Percentiles rank a stretch among this genome's conserved stretches.
Conservation (phyloP, 371 early-diverging fungal genomes). For the Rhizopus delemar region DNA sequence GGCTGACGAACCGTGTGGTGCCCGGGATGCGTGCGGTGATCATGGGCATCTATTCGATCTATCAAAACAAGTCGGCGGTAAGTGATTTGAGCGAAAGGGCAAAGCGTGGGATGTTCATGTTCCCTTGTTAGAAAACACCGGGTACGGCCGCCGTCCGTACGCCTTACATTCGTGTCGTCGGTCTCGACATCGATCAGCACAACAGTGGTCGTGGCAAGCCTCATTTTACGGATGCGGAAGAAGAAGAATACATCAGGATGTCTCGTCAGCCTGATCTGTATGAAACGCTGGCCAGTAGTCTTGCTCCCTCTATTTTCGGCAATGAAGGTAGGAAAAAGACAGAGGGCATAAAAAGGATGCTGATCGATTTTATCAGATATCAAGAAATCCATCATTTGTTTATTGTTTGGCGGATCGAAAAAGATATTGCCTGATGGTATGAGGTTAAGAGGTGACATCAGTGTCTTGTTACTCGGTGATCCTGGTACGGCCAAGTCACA, state of each 20-base stretch:
- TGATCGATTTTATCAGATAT: conserved; percentile 71
- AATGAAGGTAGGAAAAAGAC: conserved; percentile 58
- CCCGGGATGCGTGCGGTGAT: conserved; percentile 96
- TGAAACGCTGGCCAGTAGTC: conserved; percentile 84
- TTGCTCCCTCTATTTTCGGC: conserved; percentile 98
- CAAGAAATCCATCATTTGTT: conserved; percentile 96
- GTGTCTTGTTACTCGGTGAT: conserved; percentile 99
- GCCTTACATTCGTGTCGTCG: conserved; percentile 92
- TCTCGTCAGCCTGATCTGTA: conserved; percentile 88
- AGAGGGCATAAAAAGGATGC: neutral
- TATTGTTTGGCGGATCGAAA: conserved; percentile 98
- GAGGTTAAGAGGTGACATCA: conserved; percentile 98
- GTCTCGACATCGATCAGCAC: conserved; percentile 84
- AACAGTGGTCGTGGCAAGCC: conserved; percentile 66
- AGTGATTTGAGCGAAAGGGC: conserved; percentile 6
- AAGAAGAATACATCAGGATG: conserved; percentile 86
- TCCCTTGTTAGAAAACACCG: conserved; percentile 39
- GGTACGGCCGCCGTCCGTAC: conserved; percentile 91
- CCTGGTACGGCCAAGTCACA: conserved; percentile 99
- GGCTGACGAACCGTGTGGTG: conserved; percentile 87
- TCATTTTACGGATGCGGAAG: conserved; percentile 90
- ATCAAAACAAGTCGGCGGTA: conserved; percentile 64
- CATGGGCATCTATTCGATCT: conserved; percentile 97
- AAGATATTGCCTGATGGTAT: conserved; percentile 96
- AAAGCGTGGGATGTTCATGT: neutral